Evolutionary conservation across 2,329 filamentous ascomycete genomes (phyloP).

Genomic region (Aspergillus carbonarius): DNA sequence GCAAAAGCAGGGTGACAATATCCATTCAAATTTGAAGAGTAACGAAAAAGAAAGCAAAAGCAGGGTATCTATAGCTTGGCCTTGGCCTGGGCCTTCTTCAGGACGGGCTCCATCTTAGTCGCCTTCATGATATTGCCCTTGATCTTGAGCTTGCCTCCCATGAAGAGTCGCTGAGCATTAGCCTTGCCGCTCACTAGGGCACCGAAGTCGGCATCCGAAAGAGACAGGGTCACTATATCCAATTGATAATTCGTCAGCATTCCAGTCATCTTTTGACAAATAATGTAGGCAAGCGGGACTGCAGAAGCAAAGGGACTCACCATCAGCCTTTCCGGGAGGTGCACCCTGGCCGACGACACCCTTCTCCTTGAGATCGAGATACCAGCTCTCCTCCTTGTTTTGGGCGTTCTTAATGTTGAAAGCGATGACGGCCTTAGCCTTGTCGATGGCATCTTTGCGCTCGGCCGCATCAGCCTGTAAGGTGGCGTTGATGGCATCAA

Average conservation of each 20-base stretch:
- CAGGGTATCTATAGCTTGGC: conserved; percentile 69
- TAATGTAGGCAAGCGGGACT: not conserved
- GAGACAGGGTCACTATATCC: conserved; percentile 70
- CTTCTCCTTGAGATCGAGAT: conserved; percentile 91
- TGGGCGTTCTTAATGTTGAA: conserved; percentile 88
- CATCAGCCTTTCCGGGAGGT: conserved; percentile 74
- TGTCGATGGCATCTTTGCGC: conserved; percentile 84
- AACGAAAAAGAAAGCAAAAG: conserved; percentile 9
- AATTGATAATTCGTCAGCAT: not conserved
- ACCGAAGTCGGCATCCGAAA: conserved; percentile 84
- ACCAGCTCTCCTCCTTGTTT: conserved; percentile 81
- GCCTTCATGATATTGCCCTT: conserved; percentile 98
- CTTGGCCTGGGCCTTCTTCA: conserved; percentile 83
- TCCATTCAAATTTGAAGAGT: not conserved
- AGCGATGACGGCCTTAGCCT: conserved; percentile 81
- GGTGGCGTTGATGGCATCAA: conserved; percentile 78
- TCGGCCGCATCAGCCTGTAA: conserved; percentile 69
- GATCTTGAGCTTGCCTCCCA: conserved; percentile 98
- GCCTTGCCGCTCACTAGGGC: conserved; percentile 82
- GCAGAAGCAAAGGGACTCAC: conserved; percentile 50
- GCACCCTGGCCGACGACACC: conserved; percentile 77
- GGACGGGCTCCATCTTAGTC: conserved; percentile 89
- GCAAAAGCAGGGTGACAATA: not conserved
- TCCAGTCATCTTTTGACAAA: not conserved
- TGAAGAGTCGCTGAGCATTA: conserved; percentile 93